A percentile compares a stretch with the other conserved stretches of the same genome.
Conservation (phyloP, 345 rosid genomes). For the Boechera divaricarpa region DNA sequence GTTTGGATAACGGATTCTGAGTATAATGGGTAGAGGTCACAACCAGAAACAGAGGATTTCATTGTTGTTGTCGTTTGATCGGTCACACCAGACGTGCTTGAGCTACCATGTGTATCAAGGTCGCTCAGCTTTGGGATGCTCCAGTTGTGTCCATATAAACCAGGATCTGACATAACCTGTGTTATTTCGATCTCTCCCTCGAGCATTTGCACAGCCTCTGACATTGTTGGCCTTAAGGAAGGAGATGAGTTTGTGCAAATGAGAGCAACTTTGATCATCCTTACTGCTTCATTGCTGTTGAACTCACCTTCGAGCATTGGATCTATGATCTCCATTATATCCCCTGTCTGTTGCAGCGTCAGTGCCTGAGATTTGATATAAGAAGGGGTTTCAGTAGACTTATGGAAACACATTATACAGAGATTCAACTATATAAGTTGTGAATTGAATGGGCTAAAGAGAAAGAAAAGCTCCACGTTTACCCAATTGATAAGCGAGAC, state of each 20-base stretch:
- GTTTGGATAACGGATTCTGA: conserved; percentile 31
- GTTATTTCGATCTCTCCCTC: conserved; percentile 39
- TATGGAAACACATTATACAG: no score
- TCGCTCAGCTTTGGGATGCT: conserved; percentile 45
- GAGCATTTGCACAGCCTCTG: conserved; percentile 51
- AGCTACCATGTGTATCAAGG: conserved; percentile 7
- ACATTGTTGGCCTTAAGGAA: conserved; percentile 51
- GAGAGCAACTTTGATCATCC: conserved; percentile 51
- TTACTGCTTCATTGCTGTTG: conserved; percentile 42
- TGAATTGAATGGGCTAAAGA: not conserved
- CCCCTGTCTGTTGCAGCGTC: conserved; percentile 39
- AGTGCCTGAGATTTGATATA: conserved; percentile 39
- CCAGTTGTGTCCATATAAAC: conserved; percentile 40
- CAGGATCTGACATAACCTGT: conserved; percentile 37
- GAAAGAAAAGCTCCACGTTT: not conserved
- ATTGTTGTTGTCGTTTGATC: conserved; percentile 8
- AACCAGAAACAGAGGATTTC: conserved; percentile 19
- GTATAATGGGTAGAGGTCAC: conserved; percentile 36
- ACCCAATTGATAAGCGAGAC: conserved; percentile 55
- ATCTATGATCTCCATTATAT: conserved; percentile 49
- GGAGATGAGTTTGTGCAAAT: conserved; percentile 55
- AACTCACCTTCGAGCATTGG: conserved; percentile 35
- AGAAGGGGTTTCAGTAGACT: no score
- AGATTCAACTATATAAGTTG: not conserved
- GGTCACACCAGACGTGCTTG: conserved; percentile 21